Percentiles rank a stretch among this genome's conserved stretches.
These are phyloP conservation scores for Lepiota subincarnata DNA, from an alignment of 768 basidiomycete genomes.

Conservation along the genomic window DNA sequence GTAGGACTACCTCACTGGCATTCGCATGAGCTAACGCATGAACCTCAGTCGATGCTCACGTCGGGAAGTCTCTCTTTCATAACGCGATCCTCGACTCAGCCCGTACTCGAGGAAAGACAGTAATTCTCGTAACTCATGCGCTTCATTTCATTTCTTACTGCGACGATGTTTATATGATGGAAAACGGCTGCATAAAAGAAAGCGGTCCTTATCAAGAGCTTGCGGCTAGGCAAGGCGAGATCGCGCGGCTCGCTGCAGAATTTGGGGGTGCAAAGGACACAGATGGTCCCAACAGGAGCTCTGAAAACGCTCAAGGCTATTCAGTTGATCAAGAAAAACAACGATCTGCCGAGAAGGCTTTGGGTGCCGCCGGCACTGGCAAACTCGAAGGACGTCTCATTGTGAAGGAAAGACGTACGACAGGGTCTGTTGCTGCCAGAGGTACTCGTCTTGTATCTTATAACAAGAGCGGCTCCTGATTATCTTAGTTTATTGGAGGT, in stretches of 20 bases:
- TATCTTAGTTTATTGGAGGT: constrained; percentile 50
- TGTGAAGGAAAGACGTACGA: constrained; percentile 59
- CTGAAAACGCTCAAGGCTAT: constrained; percentile 1
- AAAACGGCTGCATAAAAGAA: constrained; percentile 69
- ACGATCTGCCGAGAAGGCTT: constrained; percentile 5
- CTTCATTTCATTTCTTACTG: constrained; percentile 80
- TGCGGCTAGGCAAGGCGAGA: constrained; percentile 44
- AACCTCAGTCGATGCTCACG: constrained; percentile 63
- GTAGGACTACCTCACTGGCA: constrained; percentile 23
- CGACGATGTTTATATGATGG: constrained; percentile 74
- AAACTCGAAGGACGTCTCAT: constrained; percentile 66
- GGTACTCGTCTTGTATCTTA: constrained; percentile 25
- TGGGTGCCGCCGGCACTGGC: constrained; percentile 42
- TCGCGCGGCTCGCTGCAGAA: constrained; percentile 54
- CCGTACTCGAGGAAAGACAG: constrained; percentile 52
- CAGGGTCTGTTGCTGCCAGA: constrained; percentile 52
- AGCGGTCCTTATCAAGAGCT: constrained; percentile 60
- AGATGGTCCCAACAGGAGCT: constrained; percentile 16
- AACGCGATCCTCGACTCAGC: constrained; percentile 51
- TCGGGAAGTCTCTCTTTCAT: constrained; percentile 64
- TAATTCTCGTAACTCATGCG: constrained; percentile 83
- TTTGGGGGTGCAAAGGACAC: constrained; percentile 48
- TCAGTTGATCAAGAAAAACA: constrained; percentile 9
- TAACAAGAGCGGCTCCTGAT: not conserved
- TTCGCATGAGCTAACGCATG: constrained; percentile 14